These are phyloP conservation scores for Suhomyces faveliae DNA, from an alignment of 805 yeast species.

Conservation along the genomic window DNA sequence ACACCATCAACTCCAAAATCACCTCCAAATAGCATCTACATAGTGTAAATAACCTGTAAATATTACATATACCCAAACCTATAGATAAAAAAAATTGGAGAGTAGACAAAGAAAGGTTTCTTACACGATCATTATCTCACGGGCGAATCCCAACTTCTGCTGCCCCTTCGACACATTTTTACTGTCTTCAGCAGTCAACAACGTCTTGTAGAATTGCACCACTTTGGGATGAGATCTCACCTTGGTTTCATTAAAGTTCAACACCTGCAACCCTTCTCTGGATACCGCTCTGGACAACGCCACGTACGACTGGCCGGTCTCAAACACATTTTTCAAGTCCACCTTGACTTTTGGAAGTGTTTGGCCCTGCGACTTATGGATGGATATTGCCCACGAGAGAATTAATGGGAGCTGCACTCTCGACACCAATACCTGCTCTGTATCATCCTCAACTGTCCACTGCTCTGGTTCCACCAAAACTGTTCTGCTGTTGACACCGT, in stretches of 20 bases:
- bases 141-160: conserved; percentile 3
- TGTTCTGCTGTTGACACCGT: conserved; percentile 65
- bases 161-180: conserved; percentile 13
- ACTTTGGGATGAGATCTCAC: conserved; percentile 75
- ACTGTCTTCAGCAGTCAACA: conserved; percentile 39
- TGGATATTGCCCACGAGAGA: conserved; percentile 95
- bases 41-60: conserved; percentile 1
- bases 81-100: not conserved
- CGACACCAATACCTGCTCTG: conserved; percentile 63
- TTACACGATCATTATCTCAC: not conserved
- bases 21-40: not conserved
- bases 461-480: conserved; percentile 77
- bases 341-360: conserved; percentile 75
- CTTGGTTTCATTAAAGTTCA: conserved; percentile 62
- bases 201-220: conserved; percentile 58
- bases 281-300: conserved; percentile 89
- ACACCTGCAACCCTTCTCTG: conserved; percentile 77
- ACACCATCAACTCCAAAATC: not conserved
- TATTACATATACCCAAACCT: not conserved
- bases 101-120: not conserved
- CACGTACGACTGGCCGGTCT: conserved; percentile 93
- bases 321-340: conserved; percentile 74
- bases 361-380: conserved; percentile 95
- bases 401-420: conserved; percentile 83
- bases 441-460: conserved; percentile 78